phyloP scores from a whole-genome alignment of 2,329 filamentous ascomycete species.

The Pyrenophora graminea region DNA sequence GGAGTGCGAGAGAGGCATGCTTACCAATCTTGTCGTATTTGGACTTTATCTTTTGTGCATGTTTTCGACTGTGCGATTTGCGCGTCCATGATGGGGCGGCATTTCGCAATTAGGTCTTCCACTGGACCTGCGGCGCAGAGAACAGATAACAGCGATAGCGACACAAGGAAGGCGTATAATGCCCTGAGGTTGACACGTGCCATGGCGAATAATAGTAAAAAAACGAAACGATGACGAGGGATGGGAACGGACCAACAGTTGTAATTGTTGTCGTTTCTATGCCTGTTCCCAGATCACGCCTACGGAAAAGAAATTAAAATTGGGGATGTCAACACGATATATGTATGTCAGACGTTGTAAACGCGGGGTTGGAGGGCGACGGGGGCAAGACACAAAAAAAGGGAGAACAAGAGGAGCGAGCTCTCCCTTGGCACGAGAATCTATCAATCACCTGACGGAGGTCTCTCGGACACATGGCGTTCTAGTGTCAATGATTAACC shows the following conservation, averaged over 20 bases:
- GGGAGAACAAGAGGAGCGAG: too few relatives aligned
- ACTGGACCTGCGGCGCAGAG: conserved; percentile 35
- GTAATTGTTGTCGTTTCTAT: too few relatives aligned
- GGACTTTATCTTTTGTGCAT: conserved; percentile 39
- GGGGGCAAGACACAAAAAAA: too few relatives aligned
- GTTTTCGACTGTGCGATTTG: conserved; percentile 34
- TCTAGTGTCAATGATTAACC: too few relatives aligned
- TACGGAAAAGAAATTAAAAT: too few relatives aligned
- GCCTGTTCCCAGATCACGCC: too few relatives aligned
- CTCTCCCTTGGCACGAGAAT: too few relatives aligned
- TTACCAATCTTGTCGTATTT: conserved; percentile 39
- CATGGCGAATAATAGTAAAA: conserved; percentile 18
- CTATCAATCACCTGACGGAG: too few relatives aligned
- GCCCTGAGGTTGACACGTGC: conserved; percentile 20
- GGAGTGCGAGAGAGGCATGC: background rate
- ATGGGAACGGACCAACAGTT: conserved; percentile 2
- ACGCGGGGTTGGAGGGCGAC: too few relatives aligned
- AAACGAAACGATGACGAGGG: conserved; percentile 4
- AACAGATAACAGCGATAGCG: conserved; percentile 23
- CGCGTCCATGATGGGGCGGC: conserved; percentile 33
- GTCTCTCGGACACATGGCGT: too few relatives aligned
- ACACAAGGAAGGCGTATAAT: conserved; percentile 29
- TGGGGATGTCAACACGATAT: too few relatives aligned
- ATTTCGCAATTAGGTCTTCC: conserved; percentile 32
- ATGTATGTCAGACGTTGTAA: too few relatives aligned